A percentile compares a stretch with the other conserved stretches of the same genome.
Conservation (phyloP, 768 basidiomycete genomes). For the Pulveroboletus sp. region DNA sequence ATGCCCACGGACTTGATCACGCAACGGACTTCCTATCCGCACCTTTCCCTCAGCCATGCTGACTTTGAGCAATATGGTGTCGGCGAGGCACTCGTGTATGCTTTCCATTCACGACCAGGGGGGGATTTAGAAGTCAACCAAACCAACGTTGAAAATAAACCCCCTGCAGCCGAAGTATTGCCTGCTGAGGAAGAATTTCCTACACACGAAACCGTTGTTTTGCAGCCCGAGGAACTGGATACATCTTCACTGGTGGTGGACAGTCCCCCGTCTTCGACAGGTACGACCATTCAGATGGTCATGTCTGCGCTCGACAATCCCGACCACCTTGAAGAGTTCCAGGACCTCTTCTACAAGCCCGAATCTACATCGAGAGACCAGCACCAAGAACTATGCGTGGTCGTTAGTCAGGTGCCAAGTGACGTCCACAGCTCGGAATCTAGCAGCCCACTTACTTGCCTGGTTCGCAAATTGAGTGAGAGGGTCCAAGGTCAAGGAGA, state of each 20-base stretch:
- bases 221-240: slow-evolving; percentile 38
- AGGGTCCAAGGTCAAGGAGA: slow-evolving; percentile 29
- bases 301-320: slow-evolving; percentile 49
- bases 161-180: background rate
- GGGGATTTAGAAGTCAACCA: background rate
- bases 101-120: slow-evolving; percentile 20
- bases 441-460: slow-evolving; percentile 35
- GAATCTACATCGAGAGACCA: background rate
- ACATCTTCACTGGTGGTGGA: slow-evolving; percentile 2
- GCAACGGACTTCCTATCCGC: slow-evolving; percentile 4
- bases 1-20: background rate
- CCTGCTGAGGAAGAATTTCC: slow-evolving; percentile 1
- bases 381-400: background rate
- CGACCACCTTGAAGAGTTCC: slow-evolving; percentile 70
- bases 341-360: slow-evolving; percentile 68
- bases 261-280: slow-evolving; percentile 24
- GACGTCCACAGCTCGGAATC: slow-evolving; percentile 29
- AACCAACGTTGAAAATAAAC: background rate
- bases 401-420: slow-evolving; percentile 22
- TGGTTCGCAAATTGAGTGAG: slow-evolving; percentile 39
- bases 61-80: slow-evolving; percentile 51
- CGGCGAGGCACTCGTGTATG: slow-evolving; percentile 57
- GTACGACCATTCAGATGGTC: slow-evolving; percentile 35
- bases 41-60: slow-evolving; percentile 25
- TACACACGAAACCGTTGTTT: background rate